Percentiles rank a stretch among this genome's conserved stretches.
phyloP scores from a whole-genome alignment of 1,139 yeast genomes.

The Diutina ranongensis region DNA sequence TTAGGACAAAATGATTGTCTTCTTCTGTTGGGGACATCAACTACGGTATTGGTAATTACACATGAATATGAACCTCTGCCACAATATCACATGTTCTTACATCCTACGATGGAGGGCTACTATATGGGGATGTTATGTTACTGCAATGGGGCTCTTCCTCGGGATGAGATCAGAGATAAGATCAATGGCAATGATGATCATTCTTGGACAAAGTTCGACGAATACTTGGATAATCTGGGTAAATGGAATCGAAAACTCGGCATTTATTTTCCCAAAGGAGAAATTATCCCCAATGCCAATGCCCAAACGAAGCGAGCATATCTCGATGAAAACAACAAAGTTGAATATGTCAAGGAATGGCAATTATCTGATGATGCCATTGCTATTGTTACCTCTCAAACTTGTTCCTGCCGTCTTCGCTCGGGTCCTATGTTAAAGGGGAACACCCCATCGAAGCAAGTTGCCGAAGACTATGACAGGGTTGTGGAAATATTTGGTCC shows the following conservation, averaged over 20 bases:
- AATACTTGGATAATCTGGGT: conserved; percentile 30
- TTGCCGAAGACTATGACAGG: conserved; percentile 15
- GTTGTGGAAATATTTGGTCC: conserved; percentile 26
- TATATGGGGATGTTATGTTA: conserved; percentile 96
- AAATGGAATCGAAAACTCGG: conserved; percentile 45
- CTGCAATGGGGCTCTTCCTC: conserved; percentile 81
- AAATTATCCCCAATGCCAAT: conserved; percentile 73
- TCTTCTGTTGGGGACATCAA: conserved; percentile 79
- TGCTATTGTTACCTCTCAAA: conserved; percentile 78
- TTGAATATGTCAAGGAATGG: conserved; percentile 22
- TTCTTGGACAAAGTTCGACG: conserved; percentile 60
- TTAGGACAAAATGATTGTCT: conserved; percentile 65
- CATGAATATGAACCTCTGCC: conserved; percentile 69
- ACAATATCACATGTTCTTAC: conserved; percentile 75
- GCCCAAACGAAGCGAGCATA: conserved; percentile 38
- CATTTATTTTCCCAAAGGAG: conserved; percentile 78
- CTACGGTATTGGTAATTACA: conserved; percentile 76
- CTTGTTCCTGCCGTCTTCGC: conserved; percentile 71
- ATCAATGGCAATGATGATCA: conserved; percentile 32
- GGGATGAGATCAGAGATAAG: conserved; percentile 63
- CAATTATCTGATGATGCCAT: conserved; percentile 52
- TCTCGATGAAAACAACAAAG: conserved; percentile 12
- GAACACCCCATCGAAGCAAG: conserved; percentile 7
- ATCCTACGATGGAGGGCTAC: conserved; percentile 65
- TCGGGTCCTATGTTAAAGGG: conserved; percentile 53